phyloP scores from a whole-genome alignment of 306 rosid genomes.

The Myrica gale region DNA sequence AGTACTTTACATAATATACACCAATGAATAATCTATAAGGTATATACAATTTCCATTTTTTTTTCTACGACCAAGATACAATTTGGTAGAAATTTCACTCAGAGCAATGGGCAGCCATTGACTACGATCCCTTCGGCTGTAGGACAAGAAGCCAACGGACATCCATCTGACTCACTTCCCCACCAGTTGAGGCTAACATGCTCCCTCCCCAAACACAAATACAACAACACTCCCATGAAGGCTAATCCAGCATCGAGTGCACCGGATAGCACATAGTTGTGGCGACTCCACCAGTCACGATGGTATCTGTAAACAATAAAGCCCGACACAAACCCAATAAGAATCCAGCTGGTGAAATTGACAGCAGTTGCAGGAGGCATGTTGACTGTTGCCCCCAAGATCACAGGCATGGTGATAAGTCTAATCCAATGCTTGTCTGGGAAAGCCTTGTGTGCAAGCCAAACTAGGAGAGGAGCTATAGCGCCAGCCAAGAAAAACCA shows the following conservation, averaged over 20 bases:
- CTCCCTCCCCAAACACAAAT: conserved; percentile 62
- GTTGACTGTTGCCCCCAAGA: conserved; percentile 47
- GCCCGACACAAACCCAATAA: conserved; percentile 70
- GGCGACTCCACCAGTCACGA: conserved; percentile 74
- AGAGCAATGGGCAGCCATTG: conserved; percentile 48
- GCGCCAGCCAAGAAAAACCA: conserved; percentile 84
- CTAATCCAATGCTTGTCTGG: conserved; percentile 66
- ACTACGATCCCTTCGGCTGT: conserved; percentile 46
- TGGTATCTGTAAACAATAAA: conserved; percentile 60
- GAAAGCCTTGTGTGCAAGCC: conserved; percentile 74
- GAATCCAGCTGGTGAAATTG: conserved; percentile 69
- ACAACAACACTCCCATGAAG: conserved; percentile 75
- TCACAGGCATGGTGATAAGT: conserved; percentile 66
- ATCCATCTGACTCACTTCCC: conserved; percentile 70
- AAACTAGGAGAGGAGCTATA: conserved; percentile 63
- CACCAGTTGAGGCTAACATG: conserved; percentile 61
- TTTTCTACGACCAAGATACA: neutral
- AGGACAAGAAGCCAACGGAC: conserved; percentile 77
- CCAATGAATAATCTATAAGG: neutral
- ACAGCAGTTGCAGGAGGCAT: conserved; percentile 88
- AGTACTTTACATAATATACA: conserved; percentile 6
- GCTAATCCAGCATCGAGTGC: conserved; percentile 88
- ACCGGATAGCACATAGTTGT: conserved; percentile 73
- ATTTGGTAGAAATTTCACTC: conserved; percentile 3
- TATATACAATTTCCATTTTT: neutral